Base-by-base conservation (phyloP, 2,329 filamentous ascomycete genomes). In the Nemania bipapillata region DNA sequence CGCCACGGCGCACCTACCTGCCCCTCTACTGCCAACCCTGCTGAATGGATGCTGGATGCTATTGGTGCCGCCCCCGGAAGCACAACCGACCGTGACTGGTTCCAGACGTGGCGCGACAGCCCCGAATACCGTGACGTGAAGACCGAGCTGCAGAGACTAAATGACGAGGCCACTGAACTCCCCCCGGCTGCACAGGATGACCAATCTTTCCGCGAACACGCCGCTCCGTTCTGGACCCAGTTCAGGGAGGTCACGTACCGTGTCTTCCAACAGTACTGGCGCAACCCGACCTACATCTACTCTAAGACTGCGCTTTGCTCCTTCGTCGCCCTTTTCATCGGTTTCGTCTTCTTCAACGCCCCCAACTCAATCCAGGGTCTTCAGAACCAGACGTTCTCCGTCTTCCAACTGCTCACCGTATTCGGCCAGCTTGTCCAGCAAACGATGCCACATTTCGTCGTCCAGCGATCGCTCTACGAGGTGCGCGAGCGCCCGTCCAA, bases 221-320 rank as follows among this genome's bases (percentile, higher is more conserved):
- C 94, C 3, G 92, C 92, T 4, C 88, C 91, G 0, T 93, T 96
- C 77, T 76, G 73, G 47, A 76, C 83, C 7, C 94, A 97, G 79
- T 82, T 95, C 49, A 82, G 81, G 64, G 85, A 90, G 76, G 92
- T 93, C 65, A 86, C 88, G 20, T 79, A 86, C 72, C 92, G 94
- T 75, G 91, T 96, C 28, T 96, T 96, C 84, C 88, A 94, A 77
- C 93, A 97, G 79, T 96, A 96, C 86, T 97, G 94, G 93, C 91
- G 94, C 68, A 94, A 90, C 0, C 94, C 94, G 0, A 87, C 90
- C 4, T 97, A 97, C 83, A 94, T 97, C 79, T 96, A 95, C 83
- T 90, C 92, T 75, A 97, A 97, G 84, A 78, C 85, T 0, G 83
- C 86, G 1, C 89, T 96, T 20, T 93, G 90, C 77, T 81, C 86